Base-by-base conservation (phyloP, 106 monocot genomes). In the Gastrodia elata region DNA sequence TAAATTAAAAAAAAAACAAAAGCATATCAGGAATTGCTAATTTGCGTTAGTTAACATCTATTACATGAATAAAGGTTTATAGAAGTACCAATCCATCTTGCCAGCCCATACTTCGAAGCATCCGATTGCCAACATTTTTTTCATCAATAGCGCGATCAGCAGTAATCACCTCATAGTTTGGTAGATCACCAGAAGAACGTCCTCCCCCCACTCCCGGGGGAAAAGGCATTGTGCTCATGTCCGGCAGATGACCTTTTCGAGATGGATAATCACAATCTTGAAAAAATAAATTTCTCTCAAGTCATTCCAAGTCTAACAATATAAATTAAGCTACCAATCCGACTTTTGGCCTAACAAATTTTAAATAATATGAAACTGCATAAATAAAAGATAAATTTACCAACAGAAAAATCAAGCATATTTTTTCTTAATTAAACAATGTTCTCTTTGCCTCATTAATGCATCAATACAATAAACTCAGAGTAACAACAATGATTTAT, bases 71-170 rank as follows among this genome's bases (percentile, higher is more conserved):
- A 38, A 48, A 69, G 30, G 70, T 35, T 44, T 18, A 76, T 39
- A 78, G n/a, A 82, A 65, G 46, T 90, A 97, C 97, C 90, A 82
- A 88, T 84, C 97, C 97, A 88, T 97, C 97, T 82, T 97, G 93
- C 97, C 97, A 97, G 71, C 97, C 97, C 97, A 97, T 97, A 70
- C 48, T 97, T 76, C 93, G 93, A 6, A 97, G 93, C 82, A 97
- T 97, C 42, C 90, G 80, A 68, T 93, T 97, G 9, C 97, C 97
- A 38, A 97, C 97, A 79, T 97, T 97, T 77, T 71, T 93, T 74
- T 97, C 93, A 68, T 93, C 93, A 75, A 97, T 87, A 30, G 88
- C 90, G 25, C 86, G 83, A 78, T 93, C 90, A 13, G 90, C 83
- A 70, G 90, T 84, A 64, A 90, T 87, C 28, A 93, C 88, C 70